phyloP scores from a whole-genome alignment of 2,329 filamentous ascomycete genomes.

The Atkinsonella texensis region DNA sequence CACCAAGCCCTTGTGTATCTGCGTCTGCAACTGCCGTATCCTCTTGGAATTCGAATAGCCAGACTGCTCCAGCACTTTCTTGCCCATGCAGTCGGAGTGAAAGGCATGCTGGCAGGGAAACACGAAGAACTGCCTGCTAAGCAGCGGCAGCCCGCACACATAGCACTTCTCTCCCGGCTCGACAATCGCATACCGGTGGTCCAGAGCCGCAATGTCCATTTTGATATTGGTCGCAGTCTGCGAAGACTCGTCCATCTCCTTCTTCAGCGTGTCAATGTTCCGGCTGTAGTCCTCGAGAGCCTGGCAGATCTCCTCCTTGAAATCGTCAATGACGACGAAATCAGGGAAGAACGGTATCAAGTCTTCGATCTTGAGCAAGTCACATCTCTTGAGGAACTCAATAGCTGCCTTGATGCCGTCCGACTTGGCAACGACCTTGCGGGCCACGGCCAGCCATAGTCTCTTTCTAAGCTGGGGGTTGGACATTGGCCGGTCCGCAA shows the following conservation, averaged over 20 bases:
- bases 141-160: slow-evolving; percentile 70
- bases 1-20: slow-evolving; percentile 66
- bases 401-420: slow-evolving; percentile 88
- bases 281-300: slow-evolving; percentile 89
- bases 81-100: slow-evolving; percentile 86
- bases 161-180: slow-evolving; percentile 94
- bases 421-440: slow-evolving; percentile 79
- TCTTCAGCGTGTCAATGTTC: slow-evolving; percentile 76
- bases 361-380: slow-evolving; percentile 88
- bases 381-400: slow-evolving; percentile 83
- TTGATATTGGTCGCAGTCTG: slow-evolving; percentile 86
- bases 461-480: slow-evolving; percentile 77
- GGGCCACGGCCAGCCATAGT: slow-evolving; percentile 88
- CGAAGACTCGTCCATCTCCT: slow-evolving; percentile 92
- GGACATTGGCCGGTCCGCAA: slow-evolving; percentile 75
- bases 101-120: slow-evolving; percentile 98
- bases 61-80: slow-evolving; percentile 71
- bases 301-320: slow-evolving; percentile 94
- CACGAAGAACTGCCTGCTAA: slow-evolving; percentile 92
- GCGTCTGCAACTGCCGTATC: slow-evolving; percentile 75
- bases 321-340: slow-evolving; percentile 97
- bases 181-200: slow-evolving; percentile 87
- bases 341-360: slow-evolving; percentile 97
- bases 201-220: slow-evolving; percentile 72
- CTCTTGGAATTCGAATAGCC: slow-evolving; percentile 63